Base-by-base conservation (phyloP, 2,329 filamentous ascomycete genomes). In the Fusarium phyllophilum region DNA sequence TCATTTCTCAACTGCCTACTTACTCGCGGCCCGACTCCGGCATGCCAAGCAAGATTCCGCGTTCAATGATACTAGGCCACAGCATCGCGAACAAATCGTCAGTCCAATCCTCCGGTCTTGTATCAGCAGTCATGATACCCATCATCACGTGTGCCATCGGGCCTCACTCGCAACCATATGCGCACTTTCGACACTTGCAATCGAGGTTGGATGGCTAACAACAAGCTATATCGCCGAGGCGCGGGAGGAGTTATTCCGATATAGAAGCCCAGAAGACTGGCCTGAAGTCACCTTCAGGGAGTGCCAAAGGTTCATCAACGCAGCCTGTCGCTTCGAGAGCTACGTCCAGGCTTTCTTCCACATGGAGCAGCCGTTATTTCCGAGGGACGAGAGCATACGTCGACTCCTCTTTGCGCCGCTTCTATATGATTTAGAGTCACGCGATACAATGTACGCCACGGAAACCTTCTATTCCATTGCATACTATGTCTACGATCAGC, bases 331-430 rank as follows among this genome's bases (percentile, higher is more conserved):
- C 0, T 66, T 66, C 8, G 62, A 66, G 13, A 11, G 14, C 22
- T 66, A 66, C 3, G n/a, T n/a, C 6, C 33, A 52, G 6, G 34
- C 29, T 1, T 62, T 66, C 41, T 66, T 66, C 12, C 26, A 22
- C 3, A 3, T 14, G 4, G 46, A 24, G 20, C n/a, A 62, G 4
- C 22, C 31, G 2, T 3, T 62, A 5, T 66, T 62, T 31, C 13
- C 26, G 1, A 24, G 39, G 17, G 18, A 44, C 8, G 4, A 9
- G 13, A 4, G 8, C 4, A 26, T 52, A 12, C 33, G 55, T 9
- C 4, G 15, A 6, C 31, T 31, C 20, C 26, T 64, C 1, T 49
- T 38, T 4, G 11, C 20, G 1, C 15, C 29, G 17, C 5, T 10
- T 13, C 8, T 13, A 6, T 6, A 12, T 41, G 7, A 1, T 14